Base-by-base conservation (phyloP, 495 filamentous ascomycete genomes). In the Hypoxylon perforatum region DNA sequence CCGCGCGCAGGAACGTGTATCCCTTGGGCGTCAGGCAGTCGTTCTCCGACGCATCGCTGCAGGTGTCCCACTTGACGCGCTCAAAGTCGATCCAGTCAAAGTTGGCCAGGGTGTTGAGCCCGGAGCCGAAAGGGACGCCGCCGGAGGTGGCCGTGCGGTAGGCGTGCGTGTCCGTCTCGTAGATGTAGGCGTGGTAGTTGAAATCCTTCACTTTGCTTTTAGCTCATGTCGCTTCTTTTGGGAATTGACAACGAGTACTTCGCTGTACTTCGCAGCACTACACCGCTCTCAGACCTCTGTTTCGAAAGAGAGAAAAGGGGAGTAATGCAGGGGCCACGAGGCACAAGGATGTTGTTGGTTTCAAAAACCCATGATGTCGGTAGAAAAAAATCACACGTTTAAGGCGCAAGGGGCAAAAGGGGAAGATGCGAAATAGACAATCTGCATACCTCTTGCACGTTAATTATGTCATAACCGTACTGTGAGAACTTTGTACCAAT, bases 11-110 rank as follows among this genome's bases (percentile, higher is more conserved):
- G 48, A 85, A 84, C 0, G 86, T 86, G 65, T 86, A 88, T 3
- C 87, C 88, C 71, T 90, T 90, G 11, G 87, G 87, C 8, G 86
- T 88, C 38, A 89, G 70, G 65, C 88, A 90, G 64, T 90, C 87
- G 3, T 63, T 49, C 0, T 78, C 81, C 3, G 81, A 84, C 0
- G 78, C 80, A 71, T 85, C 73, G 33, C 80, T 84, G 74, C 87
- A 90, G 0, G 63, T 78, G 15, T 75, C 69, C 88, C 88, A 90
- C 50, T 86, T 85, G 22, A 77, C 75, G 7, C 86, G 85, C 38
- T 76, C 73, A 68, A 87, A 85, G 67, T 83, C 78, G 19, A 82
- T 63, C 80, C 82, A 89, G 58, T 80, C 67, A 59, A 81, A 83
- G 70, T 84, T 84, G 28, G 85, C 78, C 11, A 90, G 61, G 2